These are phyloP conservation scores for Hippophae gyantsensis DNA, from an alignment of 306 rosid species.

Conservation along the genomic window DNA sequence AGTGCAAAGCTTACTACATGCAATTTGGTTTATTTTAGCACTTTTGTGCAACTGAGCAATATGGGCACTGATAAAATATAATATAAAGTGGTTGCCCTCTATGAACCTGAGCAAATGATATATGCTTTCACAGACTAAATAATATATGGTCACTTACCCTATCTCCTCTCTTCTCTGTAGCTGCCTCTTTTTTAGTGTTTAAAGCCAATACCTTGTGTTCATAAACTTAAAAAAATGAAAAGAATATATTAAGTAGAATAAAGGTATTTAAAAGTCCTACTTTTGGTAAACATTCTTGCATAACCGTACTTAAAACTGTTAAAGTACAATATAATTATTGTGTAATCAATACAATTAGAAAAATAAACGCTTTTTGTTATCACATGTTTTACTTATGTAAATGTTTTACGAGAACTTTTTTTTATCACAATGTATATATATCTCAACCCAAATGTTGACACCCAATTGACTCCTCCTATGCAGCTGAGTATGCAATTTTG, in stretches of 20 bases:
- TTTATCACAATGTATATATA: too few relatives aligned
- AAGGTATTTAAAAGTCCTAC: background rate
- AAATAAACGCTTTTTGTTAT: background rate
- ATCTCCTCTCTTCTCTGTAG: constrained; percentile 10
- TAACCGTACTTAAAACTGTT: background rate
- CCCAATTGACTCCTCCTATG: too few relatives aligned
- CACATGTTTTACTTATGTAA: too few relatives aligned
- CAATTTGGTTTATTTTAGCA: constrained; percentile 1
- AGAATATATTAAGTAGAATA: background rate
- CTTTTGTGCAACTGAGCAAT: constrained; percentile 12
- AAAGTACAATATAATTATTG: background rate
- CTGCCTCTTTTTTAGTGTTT: constrained; percentile 1
- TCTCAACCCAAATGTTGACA: too few relatives aligned
- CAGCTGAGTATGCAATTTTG: too few relatives aligned
- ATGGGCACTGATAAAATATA: constrained; percentile 33
- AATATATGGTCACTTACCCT: constrained; percentile 9
- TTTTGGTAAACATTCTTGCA: constrained; percentile 1
- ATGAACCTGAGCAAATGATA: constrained; percentile 19
- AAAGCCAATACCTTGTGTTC: constrained; percentile 4
- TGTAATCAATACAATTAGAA: background rate
- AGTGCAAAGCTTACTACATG: constrained; percentile 2
- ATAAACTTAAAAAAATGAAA: background rate
- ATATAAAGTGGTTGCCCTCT: constrained; percentile 10
- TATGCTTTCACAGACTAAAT: constrained; percentile 14
- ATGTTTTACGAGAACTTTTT: too few relatives aligned